Conservation (phyloP, 2,329 filamentous ascomycete genomes). For the Phialocephala sp. region DNA sequence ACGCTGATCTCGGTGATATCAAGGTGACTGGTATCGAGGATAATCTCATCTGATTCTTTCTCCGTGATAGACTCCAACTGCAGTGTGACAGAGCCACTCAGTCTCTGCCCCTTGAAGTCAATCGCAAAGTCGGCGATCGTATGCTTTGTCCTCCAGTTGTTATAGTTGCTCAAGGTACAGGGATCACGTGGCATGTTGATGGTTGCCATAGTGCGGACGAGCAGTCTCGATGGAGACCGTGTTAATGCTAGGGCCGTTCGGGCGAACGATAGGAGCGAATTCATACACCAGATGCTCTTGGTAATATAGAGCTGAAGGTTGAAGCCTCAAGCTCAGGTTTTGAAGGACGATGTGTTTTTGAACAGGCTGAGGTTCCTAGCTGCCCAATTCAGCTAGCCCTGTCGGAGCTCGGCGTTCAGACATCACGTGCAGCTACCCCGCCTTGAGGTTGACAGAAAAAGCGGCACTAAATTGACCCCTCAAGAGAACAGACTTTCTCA, state of each 20-base stretch:
- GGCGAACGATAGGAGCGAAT: neutral
- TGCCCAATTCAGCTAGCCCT: neutral
- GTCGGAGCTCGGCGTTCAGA: neutral
- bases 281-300: neutral
- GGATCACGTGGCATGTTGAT: slow-evolving; percentile 66
- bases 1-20: slow-evolving; percentile 75
- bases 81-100: slow-evolving; percentile 79
- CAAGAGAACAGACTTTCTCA: too few relatives aligned
- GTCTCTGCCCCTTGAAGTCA: slow-evolving; percentile 79
- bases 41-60: slow-evolving; percentile 73
- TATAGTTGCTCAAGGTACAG: slow-evolving; percentile 91
- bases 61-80: slow-evolving; percentile 79
- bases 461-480: too few relatives aligned
- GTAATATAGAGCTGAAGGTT: neutral
- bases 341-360: neutral
- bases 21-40: slow-evolving; percentile 88
- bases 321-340: neutral
- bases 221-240: slow-evolving; percentile 3
- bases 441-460: too few relatives aligned
- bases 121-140: slow-evolving; percentile 82
- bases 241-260: neutral
- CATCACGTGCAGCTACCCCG: too few relatives aligned
- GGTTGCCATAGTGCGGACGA: slow-evolving; percentile 36
- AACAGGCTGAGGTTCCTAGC: neutral
- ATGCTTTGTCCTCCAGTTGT: slow-evolving; percentile 83